These are phyloP conservation scores for Chaetomiaceae sp. DNA, from an alignment of 2,329 filamentous ascomycete species.

Conservation along the genomic window DNA sequence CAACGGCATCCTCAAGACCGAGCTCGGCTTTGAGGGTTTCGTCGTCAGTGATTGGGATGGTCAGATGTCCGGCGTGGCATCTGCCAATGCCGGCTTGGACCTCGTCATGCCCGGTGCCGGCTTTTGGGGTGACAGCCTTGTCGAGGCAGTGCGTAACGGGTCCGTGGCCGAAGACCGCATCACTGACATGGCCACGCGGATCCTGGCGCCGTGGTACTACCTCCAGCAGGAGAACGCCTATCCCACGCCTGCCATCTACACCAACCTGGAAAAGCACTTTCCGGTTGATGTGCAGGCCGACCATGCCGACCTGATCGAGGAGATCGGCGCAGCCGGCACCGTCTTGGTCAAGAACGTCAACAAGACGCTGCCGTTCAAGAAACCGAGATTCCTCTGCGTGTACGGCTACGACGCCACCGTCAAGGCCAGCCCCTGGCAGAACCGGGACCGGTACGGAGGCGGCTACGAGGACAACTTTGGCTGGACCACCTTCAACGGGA, in stretches of 20 bases:
- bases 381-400: conserved; percentile 49
- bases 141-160: conserved; percentile 70
- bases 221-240: conserved; percentile 28
- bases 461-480: conserved; percentile 43
- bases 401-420: conserved; percentile 58
- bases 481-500: conserved; percentile 47
- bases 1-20: conserved; percentile 62
- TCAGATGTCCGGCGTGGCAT: conserved; percentile 54
- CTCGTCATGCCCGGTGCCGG: conserved; percentile 62
- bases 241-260: conserved; percentile 22
- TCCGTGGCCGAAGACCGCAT: conserved; percentile 65
- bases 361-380: conserved; percentile 47
- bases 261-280: conserved; percentile 16
- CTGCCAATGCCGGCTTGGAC: conserved; percentile 57
- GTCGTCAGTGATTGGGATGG: conserved; percentile 66
- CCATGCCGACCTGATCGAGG: conserved; percentile 25
- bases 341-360: conserved; percentile 36
- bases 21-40: conserved; percentile 63
- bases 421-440: conserved; percentile 41
- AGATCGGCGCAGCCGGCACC: conserved; percentile 37
- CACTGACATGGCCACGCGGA: conserved; percentile 73
- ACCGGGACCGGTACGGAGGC: conserved; percentile 39
- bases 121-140: conserved; percentile 62
- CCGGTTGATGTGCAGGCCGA: conserved; percentile 25
- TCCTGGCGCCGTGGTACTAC: conserved; percentile 42